Evolutionary conservation across 208 protist genomes (phyloP).

Genomic region (Crithidia acanthocephali): DNA sequence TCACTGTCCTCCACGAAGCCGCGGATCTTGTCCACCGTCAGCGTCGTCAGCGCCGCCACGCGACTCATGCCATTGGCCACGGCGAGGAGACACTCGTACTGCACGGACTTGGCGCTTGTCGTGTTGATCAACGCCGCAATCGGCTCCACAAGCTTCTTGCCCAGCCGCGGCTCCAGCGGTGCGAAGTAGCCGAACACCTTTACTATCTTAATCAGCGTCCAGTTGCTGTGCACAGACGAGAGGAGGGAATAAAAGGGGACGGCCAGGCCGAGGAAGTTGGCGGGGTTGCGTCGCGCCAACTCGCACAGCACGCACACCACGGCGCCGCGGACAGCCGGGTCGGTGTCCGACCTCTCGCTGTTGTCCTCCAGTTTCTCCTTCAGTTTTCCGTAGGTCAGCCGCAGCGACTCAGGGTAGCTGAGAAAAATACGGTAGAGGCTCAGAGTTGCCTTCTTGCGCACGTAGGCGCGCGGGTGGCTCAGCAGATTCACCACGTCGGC

Average conservation of each 20-base stretch:
- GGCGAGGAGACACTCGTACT: constrained; percentile 98
- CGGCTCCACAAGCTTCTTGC: constrained; percentile 98
- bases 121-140: constrained; percentile 96
- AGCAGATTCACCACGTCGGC: constrained; percentile 95
- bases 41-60: constrained; percentile 80
- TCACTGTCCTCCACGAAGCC: constrained; percentile 97
- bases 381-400: constrained; percentile 95
- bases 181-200: constrained; percentile 98
- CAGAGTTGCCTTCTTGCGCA: constrained; percentile 97
- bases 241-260: constrained; percentile 97
- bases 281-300: constrained; percentile 97
- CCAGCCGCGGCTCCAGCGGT: constrained; percentile 96
- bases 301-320: constrained; percentile 99
- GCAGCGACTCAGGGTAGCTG: constrained; percentile 97
- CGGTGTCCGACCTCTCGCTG: constrained; percentile 81
- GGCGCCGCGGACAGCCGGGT: constrained; percentile 92
- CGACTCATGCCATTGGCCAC: constrained; percentile 90
- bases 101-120: constrained; percentile 95
- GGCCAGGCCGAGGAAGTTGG: constrained; percentile 97
- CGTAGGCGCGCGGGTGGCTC: constrained; percentile 87
- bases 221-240: constrained; percentile 96
- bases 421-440: constrained; percentile 98
- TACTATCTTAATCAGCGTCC: constrained; percentile 99
- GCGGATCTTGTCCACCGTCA: constrained; percentile 95
- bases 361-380: constrained; percentile 97